Base-by-base conservation (phyloP, 768 basidiomycete genomes). In the Tulasnella sp. region DNA sequence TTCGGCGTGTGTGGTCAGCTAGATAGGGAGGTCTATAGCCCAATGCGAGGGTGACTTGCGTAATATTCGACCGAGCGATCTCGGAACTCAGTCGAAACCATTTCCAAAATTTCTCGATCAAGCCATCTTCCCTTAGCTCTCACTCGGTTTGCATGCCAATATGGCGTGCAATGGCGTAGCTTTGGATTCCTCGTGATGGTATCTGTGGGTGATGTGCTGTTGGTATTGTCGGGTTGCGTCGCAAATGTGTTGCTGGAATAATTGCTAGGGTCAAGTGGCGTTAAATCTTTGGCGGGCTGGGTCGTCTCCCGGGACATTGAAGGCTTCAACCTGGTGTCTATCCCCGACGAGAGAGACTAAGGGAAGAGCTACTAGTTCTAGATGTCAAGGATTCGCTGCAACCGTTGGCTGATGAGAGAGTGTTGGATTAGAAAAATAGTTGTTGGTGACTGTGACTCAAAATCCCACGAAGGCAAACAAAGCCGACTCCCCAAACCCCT, bases 1-100 rank as follows among this genome's bases (percentile, higher is more conserved):
- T 40, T 23, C 6, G 39, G 51, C 16, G 18, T 35, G 29, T 48
- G 15, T 32, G 18, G 44, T 48, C 23, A 79, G 29, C 69, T 5
- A 48, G 35, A 44, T 37, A 23, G 32, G 26, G 18, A 40, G 69
- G 37, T 70, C 20, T 48, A 37, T 11, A 79, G n/a, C 57, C 61
- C 4, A 6, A 73, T 26, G 35, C 48, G 61, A 32, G 61, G 51
- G 35, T 35, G 35, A 89, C 94, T 82, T 84, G 96, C 95, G 87
- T 98, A 98, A 83, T 96, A 98, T 81, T 98, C 96, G 88, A 96
- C 91, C 18, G 92, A 94, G 72, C 96, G 88, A 86, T 98, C 96
- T 75, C 96, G 87, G 82, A 97, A 98, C 83, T 98, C 96, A 0
- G 95, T 96, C 0, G 93, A 94, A 20, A 98, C 92, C 51, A 98